Conservation (phyloP, 257 asterid species). For the Gynochthodes officinalis region DNA sequence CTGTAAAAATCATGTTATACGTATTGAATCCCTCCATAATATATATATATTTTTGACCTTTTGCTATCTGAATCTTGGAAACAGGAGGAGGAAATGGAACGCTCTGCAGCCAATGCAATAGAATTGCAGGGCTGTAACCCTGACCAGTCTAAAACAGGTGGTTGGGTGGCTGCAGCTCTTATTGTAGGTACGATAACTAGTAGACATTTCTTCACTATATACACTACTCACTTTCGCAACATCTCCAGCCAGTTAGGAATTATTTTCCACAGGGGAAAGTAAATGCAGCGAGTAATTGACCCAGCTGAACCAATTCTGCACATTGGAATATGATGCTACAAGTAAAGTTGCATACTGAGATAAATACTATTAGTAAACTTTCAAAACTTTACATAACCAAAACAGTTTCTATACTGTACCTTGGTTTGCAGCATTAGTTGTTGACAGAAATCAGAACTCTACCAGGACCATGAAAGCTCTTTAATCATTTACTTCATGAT, state of each 20-base stretch:
- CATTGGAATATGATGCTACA: neutral
- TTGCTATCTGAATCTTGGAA: neutral
- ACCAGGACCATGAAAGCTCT: no score
- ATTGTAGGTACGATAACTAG: neutral
- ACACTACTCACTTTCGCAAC: no score
- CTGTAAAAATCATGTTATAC: neutral
- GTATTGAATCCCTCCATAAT: neutral
- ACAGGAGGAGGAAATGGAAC: conserved; percentile 5
- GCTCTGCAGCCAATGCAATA: neutral
- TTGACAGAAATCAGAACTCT: no score
- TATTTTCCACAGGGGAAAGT: neutral
- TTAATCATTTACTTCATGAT: no score
- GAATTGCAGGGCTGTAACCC: neutral
- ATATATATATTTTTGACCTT: neutral
- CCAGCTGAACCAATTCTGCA: neutral
- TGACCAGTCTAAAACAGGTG: conserved; percentile 4
- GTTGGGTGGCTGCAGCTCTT: conserved; percentile 9
- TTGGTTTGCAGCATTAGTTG: no score
- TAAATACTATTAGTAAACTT: no score
- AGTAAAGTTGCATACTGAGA: neutral
- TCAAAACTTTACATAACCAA: no score
- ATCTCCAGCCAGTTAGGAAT: neutral
- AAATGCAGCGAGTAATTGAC: neutral
- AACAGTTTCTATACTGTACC: no score
- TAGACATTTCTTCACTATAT: neutral